A percentile compares a stretch with the other conserved stretches of the same genome.
Evolutionary conservation across 768 basidiomycete genomes (phyloP).

Genomic region (Calocybe gangraenosa): DNA sequence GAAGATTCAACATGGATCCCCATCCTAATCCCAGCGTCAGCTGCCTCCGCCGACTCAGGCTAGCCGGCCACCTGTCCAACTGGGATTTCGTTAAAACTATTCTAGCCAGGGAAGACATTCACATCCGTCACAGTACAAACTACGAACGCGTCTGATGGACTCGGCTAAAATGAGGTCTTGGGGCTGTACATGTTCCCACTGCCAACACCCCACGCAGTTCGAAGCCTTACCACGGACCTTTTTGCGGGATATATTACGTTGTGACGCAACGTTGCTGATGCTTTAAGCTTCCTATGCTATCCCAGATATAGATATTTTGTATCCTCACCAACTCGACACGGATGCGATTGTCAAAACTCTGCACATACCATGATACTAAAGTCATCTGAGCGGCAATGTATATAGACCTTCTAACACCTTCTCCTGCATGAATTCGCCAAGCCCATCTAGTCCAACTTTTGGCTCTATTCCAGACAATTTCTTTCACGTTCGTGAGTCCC

Average conservation of each 20-base stretch:
- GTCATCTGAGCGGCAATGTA: slow-evolving; percentile 3
- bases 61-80: background rate
- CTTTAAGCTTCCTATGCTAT: slow-evolving; percentile 3
- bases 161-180: background rate
- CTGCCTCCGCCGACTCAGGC: background rate
- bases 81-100: background rate
- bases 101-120: background rate
- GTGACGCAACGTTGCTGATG: background rate
- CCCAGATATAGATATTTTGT: slow-evolving; percentile 6
- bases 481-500: too few species aligned
- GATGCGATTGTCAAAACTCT: slow-evolving; percentile 1
- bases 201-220: background rate
- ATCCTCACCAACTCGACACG: background rate
- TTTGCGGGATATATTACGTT: slow-evolving; percentile 1
- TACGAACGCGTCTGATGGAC: slow-evolving; percentile 2
- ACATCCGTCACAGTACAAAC: slow-evolving; percentile 4
- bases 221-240: slow-evolving; percentile 1
- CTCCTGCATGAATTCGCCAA: too few species aligned
- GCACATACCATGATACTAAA: background rate
- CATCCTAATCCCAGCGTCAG: background rate
- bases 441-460: too few species aligned
- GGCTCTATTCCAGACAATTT: too few species aligned
- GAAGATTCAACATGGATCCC: too few species aligned
- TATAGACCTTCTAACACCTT: background rate
- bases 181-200: background rate